A percentile compares a stretch with the other conserved stretches of the same genome.
phyloP scores from a whole-genome alignment of 2,329 filamentous ascomycete species.

The Ceratocystis huliohia region DNA sequence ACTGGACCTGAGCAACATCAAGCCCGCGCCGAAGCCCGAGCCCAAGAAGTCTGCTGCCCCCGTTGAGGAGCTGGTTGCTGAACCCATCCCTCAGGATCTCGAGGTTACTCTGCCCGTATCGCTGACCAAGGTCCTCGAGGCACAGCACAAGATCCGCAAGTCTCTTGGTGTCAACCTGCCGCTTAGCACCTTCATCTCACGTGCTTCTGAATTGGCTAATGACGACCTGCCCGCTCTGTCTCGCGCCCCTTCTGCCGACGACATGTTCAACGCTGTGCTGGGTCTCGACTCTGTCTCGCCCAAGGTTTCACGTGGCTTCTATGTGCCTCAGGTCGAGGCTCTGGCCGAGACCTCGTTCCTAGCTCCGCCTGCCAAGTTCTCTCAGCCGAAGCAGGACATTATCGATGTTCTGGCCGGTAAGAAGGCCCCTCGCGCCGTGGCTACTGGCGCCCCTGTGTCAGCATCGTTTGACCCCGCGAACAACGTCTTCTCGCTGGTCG shows the following conservation, averaged over 20 bases:
- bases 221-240: constrained; percentile 58
- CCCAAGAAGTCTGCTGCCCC: constrained; percentile 30
- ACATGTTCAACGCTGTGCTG: constrained; percentile 81
- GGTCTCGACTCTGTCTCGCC: constrained; percentile 45
- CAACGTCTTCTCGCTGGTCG: constrained; percentile 72
- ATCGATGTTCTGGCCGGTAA: constrained; percentile 61
- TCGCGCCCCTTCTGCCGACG: constrained; percentile 53
- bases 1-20: constrained; percentile 92
- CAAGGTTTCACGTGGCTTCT: constrained; percentile 45
- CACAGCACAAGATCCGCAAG: constrained; percentile 67
- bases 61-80: constrained; percentile 30
- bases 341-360: constrained; percentile 38
- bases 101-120: constrained; percentile 65
- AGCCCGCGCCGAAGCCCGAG: constrained; percentile 49
- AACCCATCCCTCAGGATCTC: constrained; percentile 34
- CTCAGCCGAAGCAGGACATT: constrained; percentile 45
- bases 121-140: constrained; percentile 62
- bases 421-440: constrained; percentile 25
- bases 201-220: constrained; percentile 78
- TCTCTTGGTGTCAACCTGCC: constrained; percentile 70
- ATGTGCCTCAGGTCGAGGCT: constrained; percentile 59
- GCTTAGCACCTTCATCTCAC: constrained; percentile 72
- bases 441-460: constrained; percentile 26
- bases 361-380: constrained; percentile 27
- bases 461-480: constrained; percentile 41